These are phyloP conservation scores for Tanacetum coccineum DNA, from an alignment of 129 eudicot species.

Conservation along the genomic window DNA sequence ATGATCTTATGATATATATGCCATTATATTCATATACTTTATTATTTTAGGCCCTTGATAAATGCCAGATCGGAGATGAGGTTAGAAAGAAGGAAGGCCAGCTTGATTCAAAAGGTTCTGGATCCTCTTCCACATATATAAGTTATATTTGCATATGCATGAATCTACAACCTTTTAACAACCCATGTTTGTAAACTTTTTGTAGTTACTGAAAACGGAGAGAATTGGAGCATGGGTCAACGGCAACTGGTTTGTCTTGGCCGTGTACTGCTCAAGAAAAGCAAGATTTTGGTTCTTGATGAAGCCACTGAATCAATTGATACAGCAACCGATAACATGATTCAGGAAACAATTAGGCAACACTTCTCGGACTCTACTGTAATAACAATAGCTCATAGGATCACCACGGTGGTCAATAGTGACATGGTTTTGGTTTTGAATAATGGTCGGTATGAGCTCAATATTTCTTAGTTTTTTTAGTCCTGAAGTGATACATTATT, in stretches of 20 bases:
- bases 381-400: conserved; percentile 22
- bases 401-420: conserved; percentile 27
- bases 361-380: conserved; percentile 26
- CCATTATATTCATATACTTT: not conserved
- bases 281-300: conserved; percentile 25
- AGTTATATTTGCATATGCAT: too few relatives aligned
- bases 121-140: not conserved
- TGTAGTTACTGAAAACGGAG: conserved; percentile 25
- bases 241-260: conserved; percentile 25
- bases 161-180: conserved; percentile 5
- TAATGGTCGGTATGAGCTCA: conserved; percentile 20
- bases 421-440: conserved; percentile 24
- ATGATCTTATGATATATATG: not conserved
- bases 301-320: conserved; percentile 31
- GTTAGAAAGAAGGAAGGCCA: conserved; percentile 22
- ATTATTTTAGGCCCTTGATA: conserved; percentile 29
- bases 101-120: conserved; percentile 25
- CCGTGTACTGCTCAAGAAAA: conserved; percentile 25
- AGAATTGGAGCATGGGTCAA: conserved; percentile 27
- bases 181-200: conserved; percentile 5
- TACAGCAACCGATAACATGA: conserved; percentile 25
- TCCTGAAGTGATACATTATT: not conserved
- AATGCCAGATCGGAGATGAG: conserved; percentile 29
- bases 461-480: not conserved
- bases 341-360: conserved; percentile 15